Evolutionary conservation across 768 basidiomycete genomes (phyloP).

Genomic region (Naganishia vaughanmartiniae): DNA sequence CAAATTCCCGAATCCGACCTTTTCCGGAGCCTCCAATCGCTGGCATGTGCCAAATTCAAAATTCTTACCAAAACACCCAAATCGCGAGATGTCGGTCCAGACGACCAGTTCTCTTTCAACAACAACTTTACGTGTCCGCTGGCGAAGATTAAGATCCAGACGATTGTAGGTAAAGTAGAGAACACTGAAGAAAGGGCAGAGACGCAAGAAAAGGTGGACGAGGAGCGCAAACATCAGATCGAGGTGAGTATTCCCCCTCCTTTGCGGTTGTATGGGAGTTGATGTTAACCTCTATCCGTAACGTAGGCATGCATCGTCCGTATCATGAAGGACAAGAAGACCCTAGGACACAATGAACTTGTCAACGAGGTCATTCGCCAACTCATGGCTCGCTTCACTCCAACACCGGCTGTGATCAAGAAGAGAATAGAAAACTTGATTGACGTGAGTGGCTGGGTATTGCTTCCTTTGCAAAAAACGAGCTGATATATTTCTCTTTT

Average conservation of each 20-base stretch:
- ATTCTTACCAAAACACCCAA: conserved; percentile 86
- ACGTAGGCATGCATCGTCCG: conserved; percentile 90
- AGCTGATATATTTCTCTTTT: conserved; percentile 9
- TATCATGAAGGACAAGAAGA: conserved; percentile 93
- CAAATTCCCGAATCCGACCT: conserved; percentile 72
- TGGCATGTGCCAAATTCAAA: conserved; percentile 92
- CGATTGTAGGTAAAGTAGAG: conserved; percentile 83
- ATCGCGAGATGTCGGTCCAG: conserved; percentile 70
- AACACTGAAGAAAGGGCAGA: conserved; percentile 80
- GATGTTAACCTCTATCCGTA: not conserved
- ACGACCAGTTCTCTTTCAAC: conserved; percentile 89
- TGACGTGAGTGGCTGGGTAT: conserved; percentile 61
- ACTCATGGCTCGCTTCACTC: conserved; percentile 76
- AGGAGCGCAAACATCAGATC: conserved; percentile 81
- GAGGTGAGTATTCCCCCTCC: conserved; percentile 63
- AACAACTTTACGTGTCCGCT: conserved; percentile 71
- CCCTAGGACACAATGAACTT: conserved; percentile 81
- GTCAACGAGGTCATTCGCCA: conserved; percentile 88
- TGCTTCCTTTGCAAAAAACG: not conserved
- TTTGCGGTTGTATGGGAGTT: not conserved
- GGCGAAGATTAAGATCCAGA: conserved; percentile 88
- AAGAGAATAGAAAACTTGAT: conserved; percentile 88
- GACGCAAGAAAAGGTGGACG: conserved; percentile 83
- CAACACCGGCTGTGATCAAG: conserved; percentile 83
- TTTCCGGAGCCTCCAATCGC: conserved; percentile 87